These are phyloP conservation scores for Xylaria bambusicola DNA, from an alignment of 495 filamentous ascomycete genomes.

Conservation along the genomic window DNA sequence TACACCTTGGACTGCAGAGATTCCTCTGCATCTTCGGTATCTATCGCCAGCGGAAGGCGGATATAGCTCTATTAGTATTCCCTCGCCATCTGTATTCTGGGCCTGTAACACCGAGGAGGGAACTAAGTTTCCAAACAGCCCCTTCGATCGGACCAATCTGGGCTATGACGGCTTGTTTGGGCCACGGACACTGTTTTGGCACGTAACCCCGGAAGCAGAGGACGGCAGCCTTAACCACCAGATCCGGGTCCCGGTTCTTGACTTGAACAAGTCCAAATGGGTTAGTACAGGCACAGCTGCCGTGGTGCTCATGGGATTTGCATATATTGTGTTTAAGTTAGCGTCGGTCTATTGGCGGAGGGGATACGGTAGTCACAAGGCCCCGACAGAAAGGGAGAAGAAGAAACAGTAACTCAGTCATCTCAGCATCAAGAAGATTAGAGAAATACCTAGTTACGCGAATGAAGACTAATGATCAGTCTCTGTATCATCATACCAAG, in stretches of 20 bases:
- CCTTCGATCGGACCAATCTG: slow-evolving; percentile 80
- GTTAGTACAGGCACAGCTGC: slow-evolving; percentile 72
- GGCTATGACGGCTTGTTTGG: slow-evolving; percentile 89
- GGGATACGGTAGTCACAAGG: slow-evolving; percentile 24
- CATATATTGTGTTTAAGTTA: slow-evolving; percentile 74
- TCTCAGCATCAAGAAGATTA: background rate
- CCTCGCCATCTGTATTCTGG: slow-evolving; percentile 87
- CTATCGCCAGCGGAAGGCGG: slow-evolving; percentile 59
- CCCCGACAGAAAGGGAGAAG: slow-evolving; percentile 24
- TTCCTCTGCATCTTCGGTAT: slow-evolving; percentile 90
- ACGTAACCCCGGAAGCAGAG: slow-evolving; percentile 62
- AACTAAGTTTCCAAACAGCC: slow-evolving; percentile 72
- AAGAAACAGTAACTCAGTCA: slow-evolving; percentile 25
- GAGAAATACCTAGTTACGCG: background rate
- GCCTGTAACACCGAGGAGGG: slow-evolving; percentile 77
- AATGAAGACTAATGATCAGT: no score
- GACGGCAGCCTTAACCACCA: slow-evolving; percentile 54
- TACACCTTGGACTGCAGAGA: slow-evolving; percentile 65
- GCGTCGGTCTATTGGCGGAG: slow-evolving; percentile 39
- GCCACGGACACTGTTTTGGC: slow-evolving; percentile 80
- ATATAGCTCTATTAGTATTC: slow-evolving; percentile 54
- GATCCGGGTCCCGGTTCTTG: slow-evolving; percentile 76
- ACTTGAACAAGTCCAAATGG: slow-evolving; percentile 55
- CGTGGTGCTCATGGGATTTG: slow-evolving; percentile 69
- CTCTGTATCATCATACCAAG: no score